A percentile compares a stretch with the other conserved stretches of the same genome.
Conservation (phyloP, 345 rosid species). For the Iberis pinnata region DNA sequence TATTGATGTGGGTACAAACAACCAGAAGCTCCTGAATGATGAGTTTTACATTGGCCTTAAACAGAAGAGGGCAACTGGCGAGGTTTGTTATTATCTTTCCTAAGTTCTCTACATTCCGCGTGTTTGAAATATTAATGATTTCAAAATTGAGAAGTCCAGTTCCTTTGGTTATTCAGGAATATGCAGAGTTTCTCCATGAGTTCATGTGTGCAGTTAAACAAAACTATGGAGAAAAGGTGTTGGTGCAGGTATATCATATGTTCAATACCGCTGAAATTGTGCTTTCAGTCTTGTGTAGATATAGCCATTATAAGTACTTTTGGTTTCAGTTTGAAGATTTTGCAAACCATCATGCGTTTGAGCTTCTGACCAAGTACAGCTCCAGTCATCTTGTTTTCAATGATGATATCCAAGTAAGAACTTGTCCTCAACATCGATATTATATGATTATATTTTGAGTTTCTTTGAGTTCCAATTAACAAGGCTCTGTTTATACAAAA, state of each 20-base stretch:
- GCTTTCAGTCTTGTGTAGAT: constrained; percentile 1
- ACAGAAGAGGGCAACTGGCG: constrained; percentile 75
- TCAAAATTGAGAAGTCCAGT: constrained; percentile 17
- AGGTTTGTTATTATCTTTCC: constrained; percentile 36
- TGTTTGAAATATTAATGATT: background rate
- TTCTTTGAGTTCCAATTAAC: background rate
- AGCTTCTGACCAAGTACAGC: constrained; percentile 65
- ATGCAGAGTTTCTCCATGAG: constrained; percentile 78
- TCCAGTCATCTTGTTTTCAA: constrained; percentile 86
- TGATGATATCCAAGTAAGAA: constrained; percentile 82
- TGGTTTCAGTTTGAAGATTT: constrained; percentile 87
- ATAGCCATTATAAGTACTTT: background rate
- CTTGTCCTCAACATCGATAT: background rate
- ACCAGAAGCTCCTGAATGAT: constrained; percentile 56
- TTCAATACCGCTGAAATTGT: background rate
- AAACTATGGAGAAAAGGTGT: constrained; percentile 87
- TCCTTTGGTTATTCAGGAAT: constrained; percentile 46
- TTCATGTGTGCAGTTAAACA: constrained; percentile 90
- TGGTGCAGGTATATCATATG: constrained; percentile 56
- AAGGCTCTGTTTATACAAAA: background rate
- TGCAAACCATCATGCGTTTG: constrained; percentile 96
- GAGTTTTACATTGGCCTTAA: constrained; percentile 81
- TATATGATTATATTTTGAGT: background rate
- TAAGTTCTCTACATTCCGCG: background rate
- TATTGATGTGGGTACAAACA: constrained; percentile 90